Base-by-base conservation (phyloP, 345 rosid species). In the Corchorus capsularis region DNA sequence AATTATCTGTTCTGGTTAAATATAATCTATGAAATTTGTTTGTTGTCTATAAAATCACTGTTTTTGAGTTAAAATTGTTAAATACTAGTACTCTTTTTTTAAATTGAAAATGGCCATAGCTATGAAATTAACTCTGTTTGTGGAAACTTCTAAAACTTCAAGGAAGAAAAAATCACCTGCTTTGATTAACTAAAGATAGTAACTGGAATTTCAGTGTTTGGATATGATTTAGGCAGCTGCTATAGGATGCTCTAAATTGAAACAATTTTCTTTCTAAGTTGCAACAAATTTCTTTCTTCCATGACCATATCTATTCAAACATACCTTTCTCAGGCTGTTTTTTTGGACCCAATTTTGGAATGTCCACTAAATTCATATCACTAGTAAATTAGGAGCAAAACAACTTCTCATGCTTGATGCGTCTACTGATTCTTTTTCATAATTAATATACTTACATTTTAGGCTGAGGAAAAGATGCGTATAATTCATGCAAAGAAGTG, bases 401-500 rank as follows among this genome's bases (percentile, higher is more conserved):
- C 46, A 37, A 16, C 8, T 15, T 14, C 34, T 62, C 45, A 67
- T 20, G 10, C 27, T 27, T 27, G 27, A 27, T 27, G 27, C 13
- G 6, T 16, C 6, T 67, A 16, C 15, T 2, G 41, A 27, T 49
- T 63, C 3, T 16, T 63, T 13, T 8, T 3, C 67, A 7, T 15
- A 8, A 2, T 15, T 66, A 27, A 5, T 74, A 11, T 56, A 2
- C 37, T 50, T 50, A 1, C 62, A 22, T 27, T 54, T 54, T 79
- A 90, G 94, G 86, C 85, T 4, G 92, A 90, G 82, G 94, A 90
- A 69, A 90, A 79, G 75, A 10, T 90, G 80, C 86, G 91, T 4
- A 61, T 81, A 37, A 46, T 78, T 55, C 82, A 85, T 78, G 83
- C 73, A 41, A 87, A 79, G 83, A 85, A 80, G 86, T 82, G 77